Conservation (phyloP, 2,329 filamentous ascomycete species). For the Beauveria sp. region DNA sequence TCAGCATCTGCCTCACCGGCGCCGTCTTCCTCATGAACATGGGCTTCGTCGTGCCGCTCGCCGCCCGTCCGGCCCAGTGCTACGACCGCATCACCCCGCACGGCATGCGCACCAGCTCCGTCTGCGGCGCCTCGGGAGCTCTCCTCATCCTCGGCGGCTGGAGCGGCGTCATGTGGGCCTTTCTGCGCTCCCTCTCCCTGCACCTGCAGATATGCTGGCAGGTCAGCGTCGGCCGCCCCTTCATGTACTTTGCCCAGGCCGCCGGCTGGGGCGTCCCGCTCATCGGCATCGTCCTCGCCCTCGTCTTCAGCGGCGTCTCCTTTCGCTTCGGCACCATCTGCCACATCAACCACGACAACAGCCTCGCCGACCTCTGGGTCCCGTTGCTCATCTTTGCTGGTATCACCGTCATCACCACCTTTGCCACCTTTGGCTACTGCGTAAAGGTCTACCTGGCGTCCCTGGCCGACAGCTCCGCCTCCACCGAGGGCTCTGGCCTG, state of each 20-base stretch:
- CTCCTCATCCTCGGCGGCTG: constrained; percentile 83
- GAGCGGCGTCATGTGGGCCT: constrained; percentile 80
- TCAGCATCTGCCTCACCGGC: constrained; percentile 78
- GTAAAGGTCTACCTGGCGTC: constrained; percentile 90
- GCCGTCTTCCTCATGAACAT: constrained; percentile 76
- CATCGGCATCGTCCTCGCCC: constrained; percentile 64
- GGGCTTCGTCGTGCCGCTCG: constrained; percentile 84
- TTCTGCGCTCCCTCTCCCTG: constrained; percentile 80
- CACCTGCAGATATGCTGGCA: constrained; percentile 99
- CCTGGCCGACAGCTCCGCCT: constrained; percentile 62
- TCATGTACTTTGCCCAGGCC: constrained; percentile 78
- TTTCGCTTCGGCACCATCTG: constrained; percentile 89
- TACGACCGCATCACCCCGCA: constrained; percentile 87
- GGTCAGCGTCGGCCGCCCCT: constrained; percentile 74
- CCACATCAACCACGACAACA: constrained; percentile 87
- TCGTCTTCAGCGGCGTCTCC: constrained; percentile 83
- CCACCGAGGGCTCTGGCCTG: constrained; percentile 63
- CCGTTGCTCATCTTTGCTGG: constrained; percentile 74
- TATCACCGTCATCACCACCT: constrained; percentile 69
- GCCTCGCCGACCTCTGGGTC: constrained; percentile 81
- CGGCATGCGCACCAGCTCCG: constrained; percentile 73
- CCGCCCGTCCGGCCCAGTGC: constrained; percentile 70
- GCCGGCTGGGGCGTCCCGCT: constrained; percentile 79
- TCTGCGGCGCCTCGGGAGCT: constrained; percentile 82
- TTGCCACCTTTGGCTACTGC: constrained; percentile 84